These are phyloP conservation scores for Davidsoniella virescens DNA, from an alignment of 2,329 filamentous ascomycete genomes.

Conservation along the genomic window DNA sequence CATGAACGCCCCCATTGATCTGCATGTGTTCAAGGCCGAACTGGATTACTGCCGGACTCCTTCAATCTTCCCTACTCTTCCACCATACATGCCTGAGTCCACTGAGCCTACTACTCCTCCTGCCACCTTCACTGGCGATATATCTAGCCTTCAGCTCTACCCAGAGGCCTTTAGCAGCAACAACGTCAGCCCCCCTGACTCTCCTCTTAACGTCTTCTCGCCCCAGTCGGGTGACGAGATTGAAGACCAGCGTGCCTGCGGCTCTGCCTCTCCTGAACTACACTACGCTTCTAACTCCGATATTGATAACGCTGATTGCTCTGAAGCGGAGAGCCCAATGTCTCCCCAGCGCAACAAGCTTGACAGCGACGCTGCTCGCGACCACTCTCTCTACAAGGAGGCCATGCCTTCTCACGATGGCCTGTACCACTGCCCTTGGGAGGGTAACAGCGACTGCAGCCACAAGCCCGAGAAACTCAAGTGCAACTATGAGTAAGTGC, in stretches of 20 bases:
- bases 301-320: constrained; percentile 16
- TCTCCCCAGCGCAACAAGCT: constrained; percentile 28
- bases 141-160: constrained; percentile 10
- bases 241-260: constrained; percentile 11
- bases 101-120: neutral
- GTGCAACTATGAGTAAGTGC: constrained; percentile 92
- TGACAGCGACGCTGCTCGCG: constrained; percentile 42
- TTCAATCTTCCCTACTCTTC: neutral
- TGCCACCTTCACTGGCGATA: constrained; percentile 5
- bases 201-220: constrained; percentile 10
- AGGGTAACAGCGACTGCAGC: constrained; percentile 53
- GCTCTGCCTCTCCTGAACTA: constrained; percentile 25
- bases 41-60: neutral
- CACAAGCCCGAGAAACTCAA: constrained; percentile 93
- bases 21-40: neutral
- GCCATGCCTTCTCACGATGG: constrained; percentile 51
- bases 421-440: constrained; percentile 86
- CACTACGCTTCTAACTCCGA: constrained; percentile 16
- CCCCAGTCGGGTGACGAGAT: constrained; percentile 7
- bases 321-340: neutral
- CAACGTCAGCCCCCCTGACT: constrained; percentile 15
- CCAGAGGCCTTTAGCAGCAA: neutral
- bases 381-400: constrained; percentile 57
- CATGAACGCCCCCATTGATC: constrained; percentile 6
- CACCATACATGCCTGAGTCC: constrained; percentile 3